phyloP scores from a whole-genome alignment of 106 monocot species.

The Phalaenopsis equestris region DNA sequence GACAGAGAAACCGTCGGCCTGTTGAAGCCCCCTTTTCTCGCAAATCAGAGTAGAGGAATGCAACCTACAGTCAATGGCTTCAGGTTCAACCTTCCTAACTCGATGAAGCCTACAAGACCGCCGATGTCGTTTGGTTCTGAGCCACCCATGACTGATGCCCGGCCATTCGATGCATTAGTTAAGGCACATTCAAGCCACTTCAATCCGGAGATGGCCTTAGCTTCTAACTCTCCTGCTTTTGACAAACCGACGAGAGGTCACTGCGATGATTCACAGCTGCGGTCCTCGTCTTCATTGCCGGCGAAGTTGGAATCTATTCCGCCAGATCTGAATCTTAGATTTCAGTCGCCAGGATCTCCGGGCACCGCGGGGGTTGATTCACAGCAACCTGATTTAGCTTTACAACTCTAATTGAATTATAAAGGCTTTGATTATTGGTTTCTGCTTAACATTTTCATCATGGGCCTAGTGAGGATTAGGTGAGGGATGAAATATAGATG shows the following conservation, averaged over 20 bases:
- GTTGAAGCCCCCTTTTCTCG: conserved; percentile 16
- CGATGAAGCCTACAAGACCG: conserved; percentile 1
- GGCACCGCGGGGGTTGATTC: conserved; percentile 16
- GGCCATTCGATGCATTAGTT: conserved; percentile 1
- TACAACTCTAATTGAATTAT: conserved; percentile 46
- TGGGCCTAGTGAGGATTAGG: neutral
- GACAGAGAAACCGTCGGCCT: neutral
- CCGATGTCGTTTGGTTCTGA: neutral
- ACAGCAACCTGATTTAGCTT: conserved; percentile 74
- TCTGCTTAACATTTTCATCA: neutral
- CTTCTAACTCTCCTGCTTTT: conserved; percentile 2
- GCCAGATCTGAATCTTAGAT: conserved; percentile 52
- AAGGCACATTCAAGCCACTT: conserved; percentile 4
- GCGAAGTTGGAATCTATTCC: conserved; percentile 21
- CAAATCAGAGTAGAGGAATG: conserved; percentile 9
- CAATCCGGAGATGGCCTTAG: conserved; percentile 12
- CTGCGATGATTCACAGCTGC: conserved; percentile 18
- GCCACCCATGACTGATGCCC: neutral
- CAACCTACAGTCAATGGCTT: conserved; percentile 16
- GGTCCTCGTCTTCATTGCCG: conserved; percentile 8
- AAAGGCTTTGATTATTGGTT: neutral
- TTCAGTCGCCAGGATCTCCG: conserved; percentile 57
- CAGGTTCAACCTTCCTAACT: neutral
- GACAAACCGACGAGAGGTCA: neutral
- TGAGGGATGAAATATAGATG: neutral